Conservation (phyloP, 352 stramenopile species). For the Phytophthora quininea region DNA sequence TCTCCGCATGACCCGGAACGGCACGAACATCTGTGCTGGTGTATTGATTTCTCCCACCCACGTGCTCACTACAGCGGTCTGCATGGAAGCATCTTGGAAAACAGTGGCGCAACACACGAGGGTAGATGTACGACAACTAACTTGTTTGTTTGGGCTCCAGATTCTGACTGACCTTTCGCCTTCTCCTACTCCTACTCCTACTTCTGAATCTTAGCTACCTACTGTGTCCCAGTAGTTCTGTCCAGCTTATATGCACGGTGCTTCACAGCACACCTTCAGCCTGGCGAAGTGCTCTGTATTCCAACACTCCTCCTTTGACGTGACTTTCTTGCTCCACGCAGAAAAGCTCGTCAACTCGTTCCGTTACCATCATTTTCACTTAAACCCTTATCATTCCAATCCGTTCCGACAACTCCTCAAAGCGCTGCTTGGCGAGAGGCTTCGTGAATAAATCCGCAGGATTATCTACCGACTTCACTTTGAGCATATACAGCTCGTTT, state of each 20-base stretch:
- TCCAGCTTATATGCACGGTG: too few species aligned
- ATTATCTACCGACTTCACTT: slow-evolving; percentile 6
- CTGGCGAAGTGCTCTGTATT: too few species aligned
- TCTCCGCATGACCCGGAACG: slow-evolving; percentile 8
- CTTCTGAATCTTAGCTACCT: too few species aligned
- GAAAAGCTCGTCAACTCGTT: neutral
- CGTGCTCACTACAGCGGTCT: neutral
- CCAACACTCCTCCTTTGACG: neutral
- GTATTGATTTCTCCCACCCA: neutral
- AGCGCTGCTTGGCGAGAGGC: neutral
- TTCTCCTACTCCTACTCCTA: too few species aligned
- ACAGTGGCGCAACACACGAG: too few species aligned
- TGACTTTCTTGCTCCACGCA: neutral
- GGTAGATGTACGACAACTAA: too few species aligned
- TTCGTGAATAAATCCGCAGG: slow-evolving; percentile 3
- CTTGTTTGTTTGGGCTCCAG: too few species aligned
- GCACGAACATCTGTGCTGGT: neutral
- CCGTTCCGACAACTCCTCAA: neutral
- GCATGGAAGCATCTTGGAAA: too few species aligned
- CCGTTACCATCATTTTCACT: neutral
- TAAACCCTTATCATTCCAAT: neutral
- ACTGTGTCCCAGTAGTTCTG: too few species aligned
- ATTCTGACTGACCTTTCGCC: too few species aligned
- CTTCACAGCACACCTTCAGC: too few species aligned
- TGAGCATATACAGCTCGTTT: slow-evolving; percentile 1